Conservation (phyloP, 2,329 filamentous ascomycete species). For the Aspergillus niger region DNA sequence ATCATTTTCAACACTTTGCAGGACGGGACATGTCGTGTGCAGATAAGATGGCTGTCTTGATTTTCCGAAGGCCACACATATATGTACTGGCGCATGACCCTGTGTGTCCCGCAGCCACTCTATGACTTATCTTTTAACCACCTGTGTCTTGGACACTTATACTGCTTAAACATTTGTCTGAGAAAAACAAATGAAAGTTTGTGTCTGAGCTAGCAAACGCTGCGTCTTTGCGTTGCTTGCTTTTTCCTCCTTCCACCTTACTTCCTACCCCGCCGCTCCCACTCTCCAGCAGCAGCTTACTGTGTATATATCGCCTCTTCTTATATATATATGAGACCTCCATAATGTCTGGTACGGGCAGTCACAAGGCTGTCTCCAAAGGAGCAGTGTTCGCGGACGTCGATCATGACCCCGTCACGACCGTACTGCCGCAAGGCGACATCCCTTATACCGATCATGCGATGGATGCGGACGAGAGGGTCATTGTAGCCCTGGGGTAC, state of each 20-base stretch:
- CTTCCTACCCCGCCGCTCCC: not conserved
- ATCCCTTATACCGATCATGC: constrained; percentile 38
- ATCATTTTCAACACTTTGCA: not conserved
- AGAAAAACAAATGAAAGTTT: not conserved
- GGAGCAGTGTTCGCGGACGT: constrained; percentile 22
- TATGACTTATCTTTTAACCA: not conserved
- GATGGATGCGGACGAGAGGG: constrained; percentile 45
- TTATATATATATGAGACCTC: not conserved
- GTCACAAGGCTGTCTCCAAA: constrained; percentile 14
- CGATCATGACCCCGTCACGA: constrained; percentile 39
- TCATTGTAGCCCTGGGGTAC: constrained; percentile 51
- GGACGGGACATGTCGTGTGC: not conserved
- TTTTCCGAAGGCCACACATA: not conserved
- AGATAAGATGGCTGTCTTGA: constrained; percentile 8
- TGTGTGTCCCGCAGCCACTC: not conserved
- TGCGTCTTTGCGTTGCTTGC: not conserved
- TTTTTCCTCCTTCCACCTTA: not conserved
- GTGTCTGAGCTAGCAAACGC: not conserved
- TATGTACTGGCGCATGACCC: not conserved
- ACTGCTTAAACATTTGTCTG: not conserved
- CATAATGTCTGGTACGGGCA: constrained; percentile 10
- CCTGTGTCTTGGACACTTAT: not conserved
- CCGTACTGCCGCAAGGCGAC: constrained; percentile 41
- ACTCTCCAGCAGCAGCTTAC: not conserved
- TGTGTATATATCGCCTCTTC: not conserved